Evolutionary conservation across 352 stramenopile genomes (phyloP).

Genomic region (Aphanomyces astaci): DNA sequence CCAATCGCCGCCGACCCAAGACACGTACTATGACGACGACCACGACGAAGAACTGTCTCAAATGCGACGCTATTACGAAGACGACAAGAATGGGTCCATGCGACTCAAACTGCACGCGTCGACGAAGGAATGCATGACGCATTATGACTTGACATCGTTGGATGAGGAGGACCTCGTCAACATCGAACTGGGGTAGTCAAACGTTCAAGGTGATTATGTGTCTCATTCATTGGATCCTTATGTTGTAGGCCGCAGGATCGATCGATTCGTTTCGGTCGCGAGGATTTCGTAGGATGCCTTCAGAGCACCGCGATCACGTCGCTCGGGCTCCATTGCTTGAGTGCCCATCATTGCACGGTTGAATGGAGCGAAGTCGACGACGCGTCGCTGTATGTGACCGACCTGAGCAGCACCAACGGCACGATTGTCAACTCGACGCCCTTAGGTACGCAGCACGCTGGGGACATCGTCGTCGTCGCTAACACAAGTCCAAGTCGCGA

Average conservation of each 20-base stretch:
- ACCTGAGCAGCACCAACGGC: slow-evolving; percentile 3
- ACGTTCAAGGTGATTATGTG: background rate
- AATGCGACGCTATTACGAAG: background rate
- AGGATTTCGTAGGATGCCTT: background rate
- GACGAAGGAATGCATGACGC: background rate
- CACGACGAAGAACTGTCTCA: background rate
- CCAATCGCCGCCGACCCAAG: background rate
- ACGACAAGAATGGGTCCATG: background rate
- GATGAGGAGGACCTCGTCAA: background rate
- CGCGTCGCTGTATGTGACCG: background rate
- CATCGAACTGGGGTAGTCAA: slow-evolving; percentile 1
- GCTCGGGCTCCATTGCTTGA: background rate
- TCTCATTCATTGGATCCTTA: background rate
- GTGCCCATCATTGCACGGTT: background rate
- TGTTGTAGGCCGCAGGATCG: background rate
- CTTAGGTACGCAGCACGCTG: background rate
- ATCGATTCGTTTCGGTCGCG: background rate
- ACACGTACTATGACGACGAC: background rate
- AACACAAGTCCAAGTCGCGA: background rate
- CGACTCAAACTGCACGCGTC: background rate
- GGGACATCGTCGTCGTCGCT: background rate
- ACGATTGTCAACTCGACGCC: slow-evolving; percentile 4
- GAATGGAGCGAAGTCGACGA: background rate
- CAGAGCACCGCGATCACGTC: background rate
- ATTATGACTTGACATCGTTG: background rate